Evolutionary conservation across 208 protist genomes (phyloP).

Genomic region (Lotmaria passim): DNA sequence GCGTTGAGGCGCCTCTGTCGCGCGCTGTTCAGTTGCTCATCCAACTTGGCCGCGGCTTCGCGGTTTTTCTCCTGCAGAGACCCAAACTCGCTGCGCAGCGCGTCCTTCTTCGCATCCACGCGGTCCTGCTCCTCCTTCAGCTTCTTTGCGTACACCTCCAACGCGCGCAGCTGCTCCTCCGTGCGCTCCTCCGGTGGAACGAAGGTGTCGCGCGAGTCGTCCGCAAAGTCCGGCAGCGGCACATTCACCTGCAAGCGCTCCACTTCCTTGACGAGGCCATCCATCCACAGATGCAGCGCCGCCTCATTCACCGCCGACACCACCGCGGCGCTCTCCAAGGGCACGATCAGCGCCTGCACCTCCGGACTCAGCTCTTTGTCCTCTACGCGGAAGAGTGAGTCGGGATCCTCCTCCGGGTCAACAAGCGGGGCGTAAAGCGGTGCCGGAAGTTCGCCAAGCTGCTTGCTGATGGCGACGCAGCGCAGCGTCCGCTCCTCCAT

Average conservation of each 20-base stretch:
- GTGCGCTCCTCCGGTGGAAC: slow-evolving; percentile 82
- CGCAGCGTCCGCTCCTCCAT: slow-evolving; percentile 83
- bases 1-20: slow-evolving; percentile 49
- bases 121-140: slow-evolving; percentile 76
- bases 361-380: slow-evolving; percentile 79
- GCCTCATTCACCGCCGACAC: slow-evolving; percentile 50
- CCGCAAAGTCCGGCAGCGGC: slow-evolving; percentile 70
- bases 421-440: slow-evolving; percentile 55
- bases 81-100: slow-evolving; percentile 69
- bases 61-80: slow-evolving; percentile 63
- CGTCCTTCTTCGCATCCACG: slow-evolving; percentile 64
- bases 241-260: slow-evolving; percentile 68
- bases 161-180: slow-evolving; percentile 73
- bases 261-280: slow-evolving; percentile 89
- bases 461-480: slow-evolving; percentile 74
- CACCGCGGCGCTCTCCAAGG: slow-evolving; percentile 33
- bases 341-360: slow-evolving; percentile 53
- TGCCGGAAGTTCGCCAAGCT: slow-evolving; percentile 57
- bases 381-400: slow-evolving; percentile 68
- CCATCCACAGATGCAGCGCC: slow-evolving; percentile 90
- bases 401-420: slow-evolving; percentile 69
- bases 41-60: slow-evolving; percentile 41
- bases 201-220: slow-evolving; percentile 73
- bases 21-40: slow-evolving; percentile 52
- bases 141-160: slow-evolving; percentile 83